Base-by-base conservation (phyloP, 1,139 yeast species). In the Taiozyma sp. region DNA sequence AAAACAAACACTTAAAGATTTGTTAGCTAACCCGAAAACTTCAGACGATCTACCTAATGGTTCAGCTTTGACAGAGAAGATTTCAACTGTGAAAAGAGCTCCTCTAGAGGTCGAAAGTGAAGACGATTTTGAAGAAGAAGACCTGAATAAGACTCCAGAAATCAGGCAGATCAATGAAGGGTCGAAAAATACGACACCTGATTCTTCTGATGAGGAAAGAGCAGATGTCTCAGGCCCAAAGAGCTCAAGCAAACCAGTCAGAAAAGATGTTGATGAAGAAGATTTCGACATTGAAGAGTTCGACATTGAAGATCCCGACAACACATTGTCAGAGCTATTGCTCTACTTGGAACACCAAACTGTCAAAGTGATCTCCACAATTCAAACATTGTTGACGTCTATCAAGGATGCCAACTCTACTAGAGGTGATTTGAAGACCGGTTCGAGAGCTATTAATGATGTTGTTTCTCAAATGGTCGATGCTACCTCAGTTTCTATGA, bases 281-380 rank as follows among this genome's bases (percentile, higher is more conserved):
- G 70, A 68, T 29, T 86, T 85, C 69, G 85, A 85, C 66, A 75
- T 87, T 48, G 87, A 84, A 53, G 79, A 83, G 47, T 89, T 88
- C 69, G 90, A 88, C 69, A 84, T 87, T 53, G 87, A 82, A 57
- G 89, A 88, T 65, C 96, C 96, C 2, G 97, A 90, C 62, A 88
- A 87, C 65, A 87, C 97, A 0, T 78, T 92, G 55, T 82, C 90
- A 6, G 96, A 91, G 63, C 83, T 93, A 51, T 80, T 91, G 60
- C 78, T 85, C 46, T 93, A 90, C 67, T 76, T 93, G 63, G 99
- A 93, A 66, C 96, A 90, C 68, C 97, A 92, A 70, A 92, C 98
- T 0, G 93, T 88, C 36, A 88, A 87, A 61, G 97, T 93, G 2
- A 93, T 93, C 52, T 81, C 91, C 30, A 87, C 97, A 0, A 92